Conservation (phyloP, 1,139 yeast genomes). For the Debaryomyces sp. region DNA sequence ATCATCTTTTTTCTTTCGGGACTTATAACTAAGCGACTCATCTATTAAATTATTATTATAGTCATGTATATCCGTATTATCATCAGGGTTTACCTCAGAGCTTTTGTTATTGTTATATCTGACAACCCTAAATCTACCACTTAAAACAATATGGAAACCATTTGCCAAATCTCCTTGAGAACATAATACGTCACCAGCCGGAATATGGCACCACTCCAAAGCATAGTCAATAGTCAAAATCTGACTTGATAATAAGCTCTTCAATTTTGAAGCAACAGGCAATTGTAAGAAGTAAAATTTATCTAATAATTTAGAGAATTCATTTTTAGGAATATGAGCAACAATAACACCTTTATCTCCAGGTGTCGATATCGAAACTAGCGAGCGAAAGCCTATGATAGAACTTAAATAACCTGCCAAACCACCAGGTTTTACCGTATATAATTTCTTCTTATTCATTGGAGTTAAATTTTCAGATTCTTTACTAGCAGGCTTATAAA, state of each 20-base stretch:
- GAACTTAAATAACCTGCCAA: conserved; percentile 87
- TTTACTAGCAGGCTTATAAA: conserved; percentile 30
- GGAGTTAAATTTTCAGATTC: conserved; percentile 16
- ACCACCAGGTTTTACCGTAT: conserved; percentile 74
- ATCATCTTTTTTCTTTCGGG: conserved; percentile 28
- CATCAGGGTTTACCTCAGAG: conserved; percentile 13
- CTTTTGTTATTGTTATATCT: conserved; percentile 22
- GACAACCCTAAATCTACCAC: conserved; percentile 83
- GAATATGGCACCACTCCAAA: conserved; percentile 89
- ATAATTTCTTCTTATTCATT: conserved; percentile 31
- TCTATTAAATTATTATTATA: conserved; percentile 22
- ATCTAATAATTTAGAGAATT: conserved; percentile 70
- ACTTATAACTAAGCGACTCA: conserved; percentile 22
- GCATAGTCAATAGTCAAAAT: conserved; percentile 85
- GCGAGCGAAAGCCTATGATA: conserved; percentile 76
- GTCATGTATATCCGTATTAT: conserved; percentile 13
- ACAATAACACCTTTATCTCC: conserved; percentile 58
- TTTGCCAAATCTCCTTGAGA: conserved; percentile 87
- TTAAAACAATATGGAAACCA: conserved; percentile 87
- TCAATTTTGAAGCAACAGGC: conserved; percentile 74
- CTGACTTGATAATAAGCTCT: conserved; percentile 65
- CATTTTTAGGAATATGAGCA: conserved; percentile 68
- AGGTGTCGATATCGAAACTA: conserved; percentile 66
- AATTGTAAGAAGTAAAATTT: conserved; percentile 74
- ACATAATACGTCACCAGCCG: conserved; percentile 80